These are phyloP conservation scores for Borealophlyctis nickersoniae DNA, from an alignment of 192 early-diverging fungal species.

Conservation along the genomic window DNA sequence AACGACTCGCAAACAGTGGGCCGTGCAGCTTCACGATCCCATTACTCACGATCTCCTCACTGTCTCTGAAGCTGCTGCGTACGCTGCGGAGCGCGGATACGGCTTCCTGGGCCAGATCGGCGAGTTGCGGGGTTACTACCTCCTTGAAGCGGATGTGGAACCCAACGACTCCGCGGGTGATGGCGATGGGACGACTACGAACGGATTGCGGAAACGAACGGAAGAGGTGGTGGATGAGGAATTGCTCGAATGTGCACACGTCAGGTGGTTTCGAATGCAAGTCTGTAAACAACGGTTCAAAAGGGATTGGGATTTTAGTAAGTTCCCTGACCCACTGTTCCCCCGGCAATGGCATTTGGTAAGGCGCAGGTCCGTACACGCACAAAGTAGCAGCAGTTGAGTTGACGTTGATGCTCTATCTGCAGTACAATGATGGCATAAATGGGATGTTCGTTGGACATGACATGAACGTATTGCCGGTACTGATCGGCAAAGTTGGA, in stretches of 20 bases:
- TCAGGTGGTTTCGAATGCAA: constrained; percentile 31
- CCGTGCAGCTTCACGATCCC: constrained; percentile 25
- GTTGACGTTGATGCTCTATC: background rate
- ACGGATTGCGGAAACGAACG: background rate
- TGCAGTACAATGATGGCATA: constrained; percentile 42
- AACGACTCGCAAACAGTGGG: constrained; percentile 11
- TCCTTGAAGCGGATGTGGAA: constrained; percentile 36
- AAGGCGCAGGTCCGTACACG: constrained; percentile 27
- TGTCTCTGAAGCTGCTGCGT: constrained; percentile 12
- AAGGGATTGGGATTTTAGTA: constrained; percentile 31
- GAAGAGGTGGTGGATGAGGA: constrained; percentile 13
- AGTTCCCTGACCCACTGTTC: constrained; percentile 63
- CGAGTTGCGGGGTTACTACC: constrained; percentile 28
- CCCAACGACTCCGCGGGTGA: constrained; percentile 2
- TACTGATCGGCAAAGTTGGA: constrained; percentile 28
- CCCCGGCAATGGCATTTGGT: constrained; percentile 78
- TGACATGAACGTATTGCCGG: constrained; percentile 91
- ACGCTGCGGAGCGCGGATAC: constrained; percentile 16
- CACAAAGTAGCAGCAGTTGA: background rate
- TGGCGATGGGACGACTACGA: constrained; percentile 1
- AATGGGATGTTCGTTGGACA: constrained; percentile 46
- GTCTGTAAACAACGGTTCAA: constrained; percentile 35
- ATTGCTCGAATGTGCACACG: constrained; percentile 17
- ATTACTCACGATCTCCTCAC: background rate
- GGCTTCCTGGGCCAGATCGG: constrained; percentile 39